Conservation (phyloP, 257 asterid genomes). For the Anisodus acutangulus region DNA sequence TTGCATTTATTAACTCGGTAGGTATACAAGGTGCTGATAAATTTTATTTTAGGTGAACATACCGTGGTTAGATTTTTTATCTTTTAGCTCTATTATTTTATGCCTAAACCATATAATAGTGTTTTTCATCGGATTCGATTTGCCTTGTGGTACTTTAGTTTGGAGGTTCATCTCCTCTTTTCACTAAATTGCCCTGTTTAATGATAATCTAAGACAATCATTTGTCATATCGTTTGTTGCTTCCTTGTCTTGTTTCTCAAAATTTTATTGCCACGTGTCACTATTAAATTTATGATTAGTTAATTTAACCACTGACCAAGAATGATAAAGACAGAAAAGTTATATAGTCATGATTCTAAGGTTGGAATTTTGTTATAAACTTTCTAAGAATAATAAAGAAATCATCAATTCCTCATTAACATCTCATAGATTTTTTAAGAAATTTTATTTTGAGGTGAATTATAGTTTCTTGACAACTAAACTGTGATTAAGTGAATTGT, state of each 20-base stretch:
- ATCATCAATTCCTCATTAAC: neutral
- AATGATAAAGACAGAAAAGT: constrained; percentile 4
- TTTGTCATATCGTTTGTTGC: constrained; percentile 27
- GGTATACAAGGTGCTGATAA: too few relatives aligned
- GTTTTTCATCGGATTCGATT: constrained; percentile 42
- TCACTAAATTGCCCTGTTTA: constrained; percentile 22
- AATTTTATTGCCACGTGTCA: constrained; percentile 24
- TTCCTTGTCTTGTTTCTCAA: constrained; percentile 30
- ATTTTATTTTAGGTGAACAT: neutral
- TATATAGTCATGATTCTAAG: neutral
- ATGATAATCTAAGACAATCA: constrained; percentile 26
- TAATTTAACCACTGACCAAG: constrained; percentile 17
- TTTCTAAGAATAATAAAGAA: constrained; percentile 1
- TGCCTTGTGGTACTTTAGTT: constrained; percentile 34
- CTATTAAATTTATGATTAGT: neutral
- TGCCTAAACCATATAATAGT: neutral
- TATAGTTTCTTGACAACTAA: neutral
- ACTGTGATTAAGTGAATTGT: neutral
- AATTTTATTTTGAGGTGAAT: neutral
- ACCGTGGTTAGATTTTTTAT: neutral
- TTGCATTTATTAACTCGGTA: too few relatives aligned
- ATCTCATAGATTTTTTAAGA: neutral
- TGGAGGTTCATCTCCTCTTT: constrained; percentile 19
- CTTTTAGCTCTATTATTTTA: neutral
- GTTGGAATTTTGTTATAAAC: neutral